Conservation (phyloP, 306 rosid genomes). For the Medicago lupulina region DNA sequence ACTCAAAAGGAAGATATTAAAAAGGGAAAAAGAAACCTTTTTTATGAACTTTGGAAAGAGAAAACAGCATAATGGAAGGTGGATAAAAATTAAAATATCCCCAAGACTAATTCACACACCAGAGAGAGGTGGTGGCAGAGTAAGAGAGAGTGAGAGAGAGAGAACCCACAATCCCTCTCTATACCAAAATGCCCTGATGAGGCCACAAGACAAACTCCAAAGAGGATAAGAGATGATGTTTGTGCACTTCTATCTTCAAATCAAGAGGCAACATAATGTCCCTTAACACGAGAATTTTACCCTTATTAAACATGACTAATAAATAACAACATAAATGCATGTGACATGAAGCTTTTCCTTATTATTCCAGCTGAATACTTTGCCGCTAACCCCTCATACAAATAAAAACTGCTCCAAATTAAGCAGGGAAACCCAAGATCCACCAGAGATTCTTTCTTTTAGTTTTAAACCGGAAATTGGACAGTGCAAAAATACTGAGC, state of each 20-base stretch:
- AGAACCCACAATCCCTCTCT: constrained; percentile 15
- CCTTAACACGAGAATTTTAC: constrained; percentile 19
- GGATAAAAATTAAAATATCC: neutral
- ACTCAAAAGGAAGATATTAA: constrained; percentile 1
- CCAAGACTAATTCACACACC: neutral
- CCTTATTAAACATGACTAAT: neutral
- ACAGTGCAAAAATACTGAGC: neutral
- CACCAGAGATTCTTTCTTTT: constrained; percentile 9
- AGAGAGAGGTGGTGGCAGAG: constrained; percentile 9
- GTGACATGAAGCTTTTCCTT: constrained; percentile 14
- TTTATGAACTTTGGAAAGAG: constrained; percentile 18
- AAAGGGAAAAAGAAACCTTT: neutral
- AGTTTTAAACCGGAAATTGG: constrained; percentile 4
- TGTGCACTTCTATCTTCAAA: constrained; percentile 22
- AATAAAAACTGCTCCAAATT: constrained; percentile 21
- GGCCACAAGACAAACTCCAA: neutral
- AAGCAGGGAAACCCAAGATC: constrained; percentile 20
- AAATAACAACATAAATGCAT: constrained; percentile 19
- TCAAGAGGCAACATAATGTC: constrained; percentile 31
- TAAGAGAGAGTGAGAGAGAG: constrained; percentile 9
- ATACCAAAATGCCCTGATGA: neutral
- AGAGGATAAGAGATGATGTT: neutral
- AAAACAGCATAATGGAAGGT: constrained; percentile 28
- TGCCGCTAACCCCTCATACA: neutral
- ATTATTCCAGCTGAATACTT: constrained; percentile 19